Evolutionary conservation across 768 basidiomycete genomes (phyloP).

Genomic region (Russula ochroleuca): DNA sequence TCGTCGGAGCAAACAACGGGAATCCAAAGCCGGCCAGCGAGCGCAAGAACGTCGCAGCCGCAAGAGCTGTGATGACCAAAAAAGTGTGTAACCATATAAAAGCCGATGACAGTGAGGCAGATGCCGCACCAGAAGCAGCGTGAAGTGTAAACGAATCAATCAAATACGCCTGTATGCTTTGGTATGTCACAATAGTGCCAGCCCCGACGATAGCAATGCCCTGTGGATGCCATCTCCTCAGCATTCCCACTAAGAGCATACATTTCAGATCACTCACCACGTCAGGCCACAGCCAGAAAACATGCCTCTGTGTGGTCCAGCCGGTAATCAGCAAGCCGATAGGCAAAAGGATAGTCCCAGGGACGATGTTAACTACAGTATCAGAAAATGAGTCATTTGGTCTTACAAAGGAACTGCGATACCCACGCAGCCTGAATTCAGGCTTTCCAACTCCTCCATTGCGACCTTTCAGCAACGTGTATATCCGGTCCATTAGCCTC

Average conservation of each 20-base stretch:
- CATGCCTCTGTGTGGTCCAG: slow-evolving; percentile 55
- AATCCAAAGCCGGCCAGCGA: slow-evolving; percentile 70
- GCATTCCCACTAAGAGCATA: not conserved
- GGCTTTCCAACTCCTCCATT: slow-evolving; percentile 53
- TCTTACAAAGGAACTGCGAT: not conserved
- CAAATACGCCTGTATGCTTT: slow-evolving; percentile 61
- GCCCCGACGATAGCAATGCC: slow-evolving; percentile 57
- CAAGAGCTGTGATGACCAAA: slow-evolving; percentile 45
- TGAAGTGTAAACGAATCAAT: slow-evolving; percentile 63
- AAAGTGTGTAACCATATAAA: slow-evolving; percentile 4
- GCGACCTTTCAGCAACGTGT: slow-evolving; percentile 46
- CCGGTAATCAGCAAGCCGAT: slow-evolving; percentile 65
- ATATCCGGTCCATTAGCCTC: slow-evolving; percentile 52
- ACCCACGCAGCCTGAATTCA: slow-evolving; percentile 49
- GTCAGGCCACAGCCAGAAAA: slow-evolving; percentile 70
- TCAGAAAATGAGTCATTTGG: not conserved
- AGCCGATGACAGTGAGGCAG: not conserved
- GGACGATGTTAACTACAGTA: slow-evolving; percentile 49
- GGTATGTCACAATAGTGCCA: slow-evolving; percentile 56
- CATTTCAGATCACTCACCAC: slow-evolving; percentile 40
- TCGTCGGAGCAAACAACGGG: slow-evolving; percentile 70
- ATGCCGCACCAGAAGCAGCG: slow-evolving; percentile 56
- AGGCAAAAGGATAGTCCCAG: slow-evolving; percentile 57
- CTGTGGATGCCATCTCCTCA: slow-evolving; percentile 37
- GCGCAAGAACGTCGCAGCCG: slow-evolving; percentile 61